Evolutionary conservation across 495 filamentous ascomycete genomes (phyloP).

Genomic region (Penicillium pancosmium): DNA sequence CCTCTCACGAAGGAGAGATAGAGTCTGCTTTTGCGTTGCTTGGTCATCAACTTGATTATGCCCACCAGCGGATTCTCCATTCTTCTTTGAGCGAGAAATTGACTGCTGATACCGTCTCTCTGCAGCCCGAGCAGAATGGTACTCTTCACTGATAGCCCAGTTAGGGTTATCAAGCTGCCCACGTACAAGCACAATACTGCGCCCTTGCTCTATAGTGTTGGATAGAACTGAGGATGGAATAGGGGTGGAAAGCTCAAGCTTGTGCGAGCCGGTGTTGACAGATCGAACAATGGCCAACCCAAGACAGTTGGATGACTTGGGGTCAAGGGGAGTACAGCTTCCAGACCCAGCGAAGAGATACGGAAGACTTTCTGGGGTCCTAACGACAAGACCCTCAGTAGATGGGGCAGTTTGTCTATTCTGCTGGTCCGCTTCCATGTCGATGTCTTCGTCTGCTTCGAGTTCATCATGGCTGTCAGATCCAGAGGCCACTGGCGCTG

Average conservation of each 20-base stretch:
- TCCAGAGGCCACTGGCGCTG: conserved; percentile 1
- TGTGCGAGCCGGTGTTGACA: conserved; percentile 40
- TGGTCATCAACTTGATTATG: conserved; percentile 9
- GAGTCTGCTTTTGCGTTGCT: conserved; percentile 24
- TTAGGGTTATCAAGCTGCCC: conserved; percentile 56
- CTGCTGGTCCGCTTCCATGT: conserved; percentile 26
- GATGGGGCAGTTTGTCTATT: conserved; percentile 5
- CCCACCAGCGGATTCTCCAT: conserved; percentile 13
- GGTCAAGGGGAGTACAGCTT: conserved; percentile 43
- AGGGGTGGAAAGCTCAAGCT: conserved; percentile 52
- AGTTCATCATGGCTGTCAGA: conserved; percentile 11
- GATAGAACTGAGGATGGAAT: conserved; percentile 40
- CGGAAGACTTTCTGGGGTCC: conserved; percentile 42
- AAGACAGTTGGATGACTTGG: conserved; percentile 46
- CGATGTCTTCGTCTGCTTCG: conserved; percentile 24
- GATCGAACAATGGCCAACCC: conserved; percentile 56
- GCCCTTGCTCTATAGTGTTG: conserved; percentile 36
- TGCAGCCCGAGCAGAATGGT: conserved; percentile 43
- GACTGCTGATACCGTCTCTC: conserved; percentile 36
- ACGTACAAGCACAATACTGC: conserved; percentile 53
- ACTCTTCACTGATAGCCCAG: conserved; percentile 53
- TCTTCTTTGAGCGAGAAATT: conserved; percentile 29
- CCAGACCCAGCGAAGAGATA: conserved; percentile 46
- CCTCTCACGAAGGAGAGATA: conserved; percentile 35
- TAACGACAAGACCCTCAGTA: conserved; percentile 29